These are phyloP conservation scores for Irineochytrium annulatum DNA, from an alignment of 192 early-diverging fungal species.

Conservation along the genomic window DNA sequence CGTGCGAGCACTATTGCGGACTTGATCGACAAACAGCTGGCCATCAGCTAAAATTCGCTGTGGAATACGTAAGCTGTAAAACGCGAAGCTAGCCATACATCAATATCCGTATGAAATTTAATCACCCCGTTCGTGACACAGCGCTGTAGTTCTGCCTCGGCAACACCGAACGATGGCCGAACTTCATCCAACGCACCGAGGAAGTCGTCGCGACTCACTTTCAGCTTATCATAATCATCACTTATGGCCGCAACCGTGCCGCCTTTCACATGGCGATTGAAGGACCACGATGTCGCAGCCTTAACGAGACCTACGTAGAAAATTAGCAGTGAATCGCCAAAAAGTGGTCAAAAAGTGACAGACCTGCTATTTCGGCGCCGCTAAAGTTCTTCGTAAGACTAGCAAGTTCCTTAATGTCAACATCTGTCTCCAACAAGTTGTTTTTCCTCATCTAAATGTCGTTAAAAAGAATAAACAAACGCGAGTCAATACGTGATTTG, in stretches of 20 bases:
- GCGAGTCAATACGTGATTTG: constrained; percentile 58
- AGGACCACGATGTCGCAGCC: constrained; percentile 89
- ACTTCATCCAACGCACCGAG: constrained; percentile 87
- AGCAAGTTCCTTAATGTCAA: constrained; percentile 80
- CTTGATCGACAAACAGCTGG: constrained; percentile 54
- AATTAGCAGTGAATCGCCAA: background rate
- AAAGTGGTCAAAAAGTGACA: background rate
- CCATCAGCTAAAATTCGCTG: constrained; percentile 55
- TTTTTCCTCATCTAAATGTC: constrained; percentile 68
- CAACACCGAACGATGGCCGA: constrained; percentile 88
- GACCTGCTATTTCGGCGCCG: constrained; percentile 92
- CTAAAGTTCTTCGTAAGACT: constrained; percentile 91
- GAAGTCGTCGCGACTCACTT: constrained; percentile 83
- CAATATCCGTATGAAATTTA: constrained; percentile 61
- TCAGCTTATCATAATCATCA: constrained; percentile 84
- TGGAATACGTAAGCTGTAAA: constrained; percentile 8
- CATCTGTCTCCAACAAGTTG: constrained; percentile 74
- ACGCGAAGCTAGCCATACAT: constrained; percentile 35
- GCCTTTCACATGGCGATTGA: constrained; percentile 93
- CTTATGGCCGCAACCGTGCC: constrained; percentile 77
- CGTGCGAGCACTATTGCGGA: constrained; percentile 74
- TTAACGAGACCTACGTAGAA: constrained; percentile 71
- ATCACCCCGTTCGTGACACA: constrained; percentile 85
- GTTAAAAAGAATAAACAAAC: background rate
- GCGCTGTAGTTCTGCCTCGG: constrained; percentile 83